Evolutionary conservation across 352 stramenopile genomes (phyloP).

Genomic region (Phytophthora gonapodyides): DNA sequence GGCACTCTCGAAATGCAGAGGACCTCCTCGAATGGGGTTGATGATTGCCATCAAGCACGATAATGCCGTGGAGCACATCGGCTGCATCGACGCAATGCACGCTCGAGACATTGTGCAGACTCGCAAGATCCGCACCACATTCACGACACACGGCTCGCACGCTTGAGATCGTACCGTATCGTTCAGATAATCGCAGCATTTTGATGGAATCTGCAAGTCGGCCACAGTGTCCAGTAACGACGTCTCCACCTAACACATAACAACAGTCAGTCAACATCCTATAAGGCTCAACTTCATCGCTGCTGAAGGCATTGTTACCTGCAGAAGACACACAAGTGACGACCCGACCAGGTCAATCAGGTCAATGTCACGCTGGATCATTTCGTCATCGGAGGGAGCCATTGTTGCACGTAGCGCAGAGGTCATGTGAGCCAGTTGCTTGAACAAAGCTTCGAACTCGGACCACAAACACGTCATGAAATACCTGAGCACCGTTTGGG

Average conservation of each 20-base stretch:
- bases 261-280: background rate
- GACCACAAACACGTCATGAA: conserved; percentile 82
- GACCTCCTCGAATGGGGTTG: conserved; percentile 51
- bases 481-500: conserved; percentile 39
- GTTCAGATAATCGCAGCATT: conserved; percentile 70
- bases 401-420: conserved; percentile 66
- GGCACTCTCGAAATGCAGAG: conserved; percentile 67
- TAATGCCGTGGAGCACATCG: conserved; percentile 57
- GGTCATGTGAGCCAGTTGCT: conserved; percentile 69
- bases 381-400: conserved; percentile 65
- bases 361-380: conserved; percentile 65
- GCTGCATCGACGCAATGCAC: conserved; percentile 63
- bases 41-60: conserved; percentile 58
- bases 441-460: conserved; percentile 77
- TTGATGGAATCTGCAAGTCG: conserved; percentile 62
- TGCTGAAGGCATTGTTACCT: conserved; percentile 45
- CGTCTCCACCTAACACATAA: conserved; percentile 58
- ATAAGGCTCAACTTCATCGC: background rate
- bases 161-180: conserved; percentile 65
- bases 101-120: conserved; percentile 61
- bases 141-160: conserved; percentile 65
- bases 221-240: conserved; percentile 60
- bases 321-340: conserved; percentile 75
- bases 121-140: conserved; percentile 69
- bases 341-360: conserved; percentile 76